Base-by-base conservation (phyloP, 1,139 yeast species). In the Lodderomyces margitis region DNA sequence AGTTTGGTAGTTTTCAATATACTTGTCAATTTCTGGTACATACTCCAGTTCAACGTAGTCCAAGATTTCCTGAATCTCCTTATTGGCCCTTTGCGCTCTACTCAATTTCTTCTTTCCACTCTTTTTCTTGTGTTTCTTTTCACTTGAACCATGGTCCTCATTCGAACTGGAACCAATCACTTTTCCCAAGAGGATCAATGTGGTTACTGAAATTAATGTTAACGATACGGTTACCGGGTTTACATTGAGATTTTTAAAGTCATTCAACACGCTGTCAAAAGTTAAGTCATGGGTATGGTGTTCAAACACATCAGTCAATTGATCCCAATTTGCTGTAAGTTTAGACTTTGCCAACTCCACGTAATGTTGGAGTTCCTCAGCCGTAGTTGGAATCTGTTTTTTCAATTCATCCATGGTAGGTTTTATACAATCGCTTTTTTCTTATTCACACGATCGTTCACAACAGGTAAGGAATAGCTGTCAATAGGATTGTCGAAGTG, bases 21-120 rank as follows among this genome's bases (percentile, higher is more conserved):
- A 71, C 9, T 61, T 64, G 48, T 72, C 74, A 46, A 73, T 72
- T 45, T 69, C 60, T 1, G 75, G 75, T 34, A 70, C 75, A 55
- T 70, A 72, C 20, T 59, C 61, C 32, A 55, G 58, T 51, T 71
- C 78, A 39, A 72, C 74, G 44, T 52, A 59, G 47, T 70, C 76
- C 54, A 71, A 66, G 25, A 71, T 61, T 21, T 49, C 54, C 52
- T 70, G 75, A 49, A 73, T 72, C 37, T 65, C 64, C 41, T 57
- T 58, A 51, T 71, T 72, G 35, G 75, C 67, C 53, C 57, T 62
- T 53, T 70, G 75, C n/a, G 76, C 75, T 52, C 62, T 67, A 32
- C 71, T 56, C 27, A 62, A 55, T 57, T 61, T 68, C 63, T 70
- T 70, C 57, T 66, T 68, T 45, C 40, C 40, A 9, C 59, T 53